Percentiles rank a stretch among this genome's conserved stretches.
Evolutionary conservation across 1,284 basidiomycete genomes (phyloP).

Genomic region (Anthracocystis panici-leucophaei): DNA sequence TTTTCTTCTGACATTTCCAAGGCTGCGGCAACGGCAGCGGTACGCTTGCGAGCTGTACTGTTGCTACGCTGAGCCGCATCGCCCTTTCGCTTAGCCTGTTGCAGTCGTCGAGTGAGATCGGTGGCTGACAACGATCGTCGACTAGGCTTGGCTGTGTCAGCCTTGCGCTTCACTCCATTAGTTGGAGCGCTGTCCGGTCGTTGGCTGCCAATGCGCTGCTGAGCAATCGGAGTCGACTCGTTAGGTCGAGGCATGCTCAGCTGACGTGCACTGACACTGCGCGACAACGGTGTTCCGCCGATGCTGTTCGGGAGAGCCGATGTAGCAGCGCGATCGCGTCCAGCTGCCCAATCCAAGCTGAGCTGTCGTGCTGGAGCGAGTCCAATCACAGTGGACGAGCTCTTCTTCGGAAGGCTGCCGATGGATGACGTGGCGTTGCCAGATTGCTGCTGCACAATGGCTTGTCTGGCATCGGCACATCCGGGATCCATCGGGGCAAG

Average conservation of each 20-base stretch:
- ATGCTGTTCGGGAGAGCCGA: constrained; percentile 42
- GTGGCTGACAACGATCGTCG: constrained; percentile 39
- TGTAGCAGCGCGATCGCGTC: constrained; percentile 47
- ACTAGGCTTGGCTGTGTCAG: not conserved
- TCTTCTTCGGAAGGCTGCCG: constrained; percentile 14
- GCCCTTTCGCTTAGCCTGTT: constrained; percentile 39
- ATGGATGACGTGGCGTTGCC: not conserved
- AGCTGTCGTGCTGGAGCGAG: constrained; percentile 30
- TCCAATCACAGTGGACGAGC: constrained; percentile 27
- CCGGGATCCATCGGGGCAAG: constrained; percentile 18
- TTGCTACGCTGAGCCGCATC: constrained; percentile 16
- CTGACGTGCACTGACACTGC: constrained; percentile 43
- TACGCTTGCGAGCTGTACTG: constrained; percentile 25
- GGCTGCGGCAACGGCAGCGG: constrained; percentile 15
- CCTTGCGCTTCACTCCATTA: constrained; percentile 19
- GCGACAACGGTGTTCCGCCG: constrained; percentile 39
- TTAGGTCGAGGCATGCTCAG: constrained; percentile 21
- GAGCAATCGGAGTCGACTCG: constrained; percentile 26
- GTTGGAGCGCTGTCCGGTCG: constrained; percentile 10
- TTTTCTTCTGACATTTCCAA: constrained; percentile 27
- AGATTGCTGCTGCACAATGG: constrained; percentile 36
- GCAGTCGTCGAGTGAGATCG: constrained; percentile 46
- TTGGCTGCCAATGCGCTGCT: not conserved
- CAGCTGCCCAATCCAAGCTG: constrained; percentile 59
- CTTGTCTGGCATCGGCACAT: constrained; percentile 49